phyloP scores from a whole-genome alignment of 2,329 filamentous ascomycete genomes.

The Fusarium compactum region DNA sequence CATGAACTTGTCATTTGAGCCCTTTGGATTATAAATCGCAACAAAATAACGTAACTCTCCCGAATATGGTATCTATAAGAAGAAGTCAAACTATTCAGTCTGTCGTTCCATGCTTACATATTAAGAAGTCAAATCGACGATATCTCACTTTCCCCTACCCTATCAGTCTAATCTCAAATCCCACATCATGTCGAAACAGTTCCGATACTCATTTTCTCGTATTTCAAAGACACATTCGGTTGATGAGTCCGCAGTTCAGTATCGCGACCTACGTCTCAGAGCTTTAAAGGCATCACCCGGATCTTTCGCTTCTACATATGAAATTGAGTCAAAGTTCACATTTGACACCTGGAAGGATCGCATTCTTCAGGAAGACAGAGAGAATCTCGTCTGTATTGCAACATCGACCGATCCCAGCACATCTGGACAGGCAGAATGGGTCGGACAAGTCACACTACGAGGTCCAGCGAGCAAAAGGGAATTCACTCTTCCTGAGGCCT shows the following conservation, averaged over 20 bases:
- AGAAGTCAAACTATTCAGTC: not conserved
- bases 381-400: not conserved
- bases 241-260: not conserved
- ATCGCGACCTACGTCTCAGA: not conserved
- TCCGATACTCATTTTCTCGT: not conserved
- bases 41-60: no score
- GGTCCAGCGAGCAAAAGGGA: not conserved
- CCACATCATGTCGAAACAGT: not conserved
- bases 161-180: not conserved
- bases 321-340: not conserved
- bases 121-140: not conserved
- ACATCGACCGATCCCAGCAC: not conserved
- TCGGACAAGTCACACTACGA: not conserved
- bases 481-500: not conserved
- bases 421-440: not conserved
- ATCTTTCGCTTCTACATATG: not conserved
- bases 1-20: not conserved
- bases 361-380: not conserved
- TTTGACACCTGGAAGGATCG: not conserved
- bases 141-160: not conserved
- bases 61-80: not conserved
- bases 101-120: not conserved
- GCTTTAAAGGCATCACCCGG: not conserved
- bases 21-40: not conserved
- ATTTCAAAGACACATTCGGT: not conserved